phyloP scores from a whole-genome alignment of 2,329 filamentous ascomycete genomes.

The Trichoderma sp. region DNA sequence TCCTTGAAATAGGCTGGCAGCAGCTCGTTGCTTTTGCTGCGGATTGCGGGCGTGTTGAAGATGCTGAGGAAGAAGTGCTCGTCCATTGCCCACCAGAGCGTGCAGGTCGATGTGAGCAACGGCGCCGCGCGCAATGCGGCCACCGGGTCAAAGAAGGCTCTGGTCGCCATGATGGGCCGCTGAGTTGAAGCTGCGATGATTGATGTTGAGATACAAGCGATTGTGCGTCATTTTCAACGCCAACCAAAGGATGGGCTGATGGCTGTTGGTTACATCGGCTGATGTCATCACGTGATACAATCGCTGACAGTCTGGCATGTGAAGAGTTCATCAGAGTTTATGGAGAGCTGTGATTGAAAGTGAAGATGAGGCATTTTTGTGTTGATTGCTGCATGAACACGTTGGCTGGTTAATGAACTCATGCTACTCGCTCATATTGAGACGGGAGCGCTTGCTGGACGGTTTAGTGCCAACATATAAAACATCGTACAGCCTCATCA shows the following conservation, averaged over 20 bases:
- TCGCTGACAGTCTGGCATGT: neutral
- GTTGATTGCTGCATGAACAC: too few species aligned
- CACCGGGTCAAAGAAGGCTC: slow-evolving; percentile 4
- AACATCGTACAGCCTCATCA: too few species aligned
- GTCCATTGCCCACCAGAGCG: slow-evolving; percentile 49
- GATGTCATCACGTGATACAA: slow-evolving; percentile 6
- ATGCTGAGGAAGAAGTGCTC: slow-evolving; percentile 45
- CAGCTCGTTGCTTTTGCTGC: slow-evolving; percentile 31
- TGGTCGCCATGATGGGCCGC: neutral
- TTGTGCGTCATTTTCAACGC: neutral
- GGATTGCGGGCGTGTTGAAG: slow-evolving; percentile 38
- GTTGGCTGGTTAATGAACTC: too few species aligned
- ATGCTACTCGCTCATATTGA: too few species aligned
- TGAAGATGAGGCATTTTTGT: too few species aligned
- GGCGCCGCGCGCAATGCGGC: slow-evolving; percentile 45
- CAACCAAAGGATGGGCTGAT: neutral
- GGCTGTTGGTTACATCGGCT: neutral
- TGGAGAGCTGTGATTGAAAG: neutral
- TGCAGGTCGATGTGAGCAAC: slow-evolving; percentile 49
- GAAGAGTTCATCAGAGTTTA: too few species aligned
- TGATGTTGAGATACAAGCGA: neutral
- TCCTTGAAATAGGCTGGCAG: slow-evolving; percentile 45
- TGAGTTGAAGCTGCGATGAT: neutral
- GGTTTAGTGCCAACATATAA: too few species aligned
- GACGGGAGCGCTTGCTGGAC: too few species aligned